Percentiles rank a stretch among this genome's conserved stretches.
These are phyloP conservation scores for Gossypium herbaceum DNA, from an alignment of 345 rosid species.

Conservation along the genomic window DNA sequence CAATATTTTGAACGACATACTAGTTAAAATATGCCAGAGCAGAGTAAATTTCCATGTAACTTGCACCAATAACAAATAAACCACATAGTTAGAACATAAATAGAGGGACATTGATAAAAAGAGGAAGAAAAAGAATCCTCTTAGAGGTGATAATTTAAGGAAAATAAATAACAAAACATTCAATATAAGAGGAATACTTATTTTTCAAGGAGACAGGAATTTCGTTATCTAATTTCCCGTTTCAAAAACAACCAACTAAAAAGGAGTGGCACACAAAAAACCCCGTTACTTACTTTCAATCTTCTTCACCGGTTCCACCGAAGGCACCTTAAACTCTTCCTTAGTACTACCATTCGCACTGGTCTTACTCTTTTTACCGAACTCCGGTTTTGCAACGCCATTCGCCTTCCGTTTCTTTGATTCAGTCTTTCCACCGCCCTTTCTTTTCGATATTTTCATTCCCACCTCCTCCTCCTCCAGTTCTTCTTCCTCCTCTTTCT, in stretches of 20 bases:
- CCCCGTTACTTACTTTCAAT: slow-evolving; percentile 36
- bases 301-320: slow-evolving; percentile 39
- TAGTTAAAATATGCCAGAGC: neutral
- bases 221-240: neutral
- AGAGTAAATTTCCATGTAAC: neutral
- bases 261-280: neutral
- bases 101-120: neutral
- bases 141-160: neutral
- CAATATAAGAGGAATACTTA: neutral
- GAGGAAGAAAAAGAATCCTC: too few relatives aligned
- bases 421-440: slow-evolving; percentile 23
- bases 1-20: neutral
- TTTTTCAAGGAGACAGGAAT: neutral
- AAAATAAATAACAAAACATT: neutral
- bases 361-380: slow-evolving; percentile 49
- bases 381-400: slow-evolving; percentile 30
- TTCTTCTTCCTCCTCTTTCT: slow-evolving; percentile 39
- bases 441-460: slow-evolving; percentile 12
- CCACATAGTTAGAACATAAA: neutral
- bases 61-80: neutral
- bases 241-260: slow-evolving; percentile 3
- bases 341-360: slow-evolving; percentile 21
- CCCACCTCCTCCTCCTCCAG: slow-evolving; percentile 24
- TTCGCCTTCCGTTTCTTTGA: slow-evolving; percentile 45
- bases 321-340: slow-evolving; percentile 33